phyloP scores from a whole-genome alignment of 139 green algal genomes.

The Chlorella ohadii region DNA sequence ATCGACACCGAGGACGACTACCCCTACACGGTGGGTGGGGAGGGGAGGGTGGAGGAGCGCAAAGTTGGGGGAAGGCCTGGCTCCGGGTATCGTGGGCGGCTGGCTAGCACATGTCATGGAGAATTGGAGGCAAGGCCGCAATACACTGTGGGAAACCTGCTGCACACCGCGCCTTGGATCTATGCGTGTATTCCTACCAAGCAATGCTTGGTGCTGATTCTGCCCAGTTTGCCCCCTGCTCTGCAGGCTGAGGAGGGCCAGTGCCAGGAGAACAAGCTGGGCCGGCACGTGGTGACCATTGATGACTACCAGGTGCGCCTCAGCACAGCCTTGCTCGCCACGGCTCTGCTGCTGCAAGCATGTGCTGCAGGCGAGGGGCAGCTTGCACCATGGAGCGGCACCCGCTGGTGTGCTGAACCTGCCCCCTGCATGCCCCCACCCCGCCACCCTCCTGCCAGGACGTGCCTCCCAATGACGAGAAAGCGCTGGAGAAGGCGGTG shows the following conservation, averaged over 20 bases:
- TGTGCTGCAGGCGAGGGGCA: too few relatives aligned
- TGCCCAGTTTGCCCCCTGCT: background rate
- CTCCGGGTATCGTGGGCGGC: too few relatives aligned
- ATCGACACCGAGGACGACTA: conserved; percentile 94
- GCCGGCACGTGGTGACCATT: conserved; percentile 83
- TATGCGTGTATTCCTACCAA: too few relatives aligned
- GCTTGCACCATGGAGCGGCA: too few relatives aligned
- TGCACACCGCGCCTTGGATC: too few relatives aligned
- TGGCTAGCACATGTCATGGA: too few relatives aligned
- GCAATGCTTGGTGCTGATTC: too few relatives aligned
- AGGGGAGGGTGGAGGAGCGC: background rate
- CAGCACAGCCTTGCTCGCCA: background rate
- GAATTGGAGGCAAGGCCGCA: too few relatives aligned
- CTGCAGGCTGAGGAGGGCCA: conserved; percentile 41
- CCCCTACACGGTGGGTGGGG: conserved; percentile 52
- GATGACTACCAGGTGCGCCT: conserved; percentile 66
- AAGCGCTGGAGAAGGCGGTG: conserved; percentile 70
- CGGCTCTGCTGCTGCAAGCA: background rate
- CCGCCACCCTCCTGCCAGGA: conserved; percentile 65
- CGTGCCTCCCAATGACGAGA: conserved; percentile 86
- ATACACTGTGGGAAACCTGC: too few relatives aligned
- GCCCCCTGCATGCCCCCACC: background rate
- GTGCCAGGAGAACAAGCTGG: conserved; percentile 68
- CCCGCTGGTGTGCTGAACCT: background rate
- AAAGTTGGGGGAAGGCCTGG: too few relatives aligned